phyloP scores from a whole-genome alignment of 1,284 basidiomycete species.

The Tremellales sp. region DNA sequence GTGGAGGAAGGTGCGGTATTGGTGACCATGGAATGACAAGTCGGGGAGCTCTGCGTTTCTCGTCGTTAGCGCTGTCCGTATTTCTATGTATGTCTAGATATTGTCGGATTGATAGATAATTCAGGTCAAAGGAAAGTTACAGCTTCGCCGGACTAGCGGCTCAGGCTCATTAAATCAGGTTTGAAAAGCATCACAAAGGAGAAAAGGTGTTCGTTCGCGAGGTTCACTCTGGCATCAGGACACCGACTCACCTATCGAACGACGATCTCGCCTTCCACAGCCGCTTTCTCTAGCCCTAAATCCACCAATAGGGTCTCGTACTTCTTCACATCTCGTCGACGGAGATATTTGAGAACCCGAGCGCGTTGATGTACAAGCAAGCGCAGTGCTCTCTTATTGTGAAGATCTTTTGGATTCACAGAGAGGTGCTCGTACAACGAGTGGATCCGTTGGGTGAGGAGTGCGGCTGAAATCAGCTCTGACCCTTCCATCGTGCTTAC shows the following conservation, averaged over 20 bases:
- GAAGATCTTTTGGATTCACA: slow-evolving; percentile 68
- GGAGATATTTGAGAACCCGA: slow-evolving; percentile 77
- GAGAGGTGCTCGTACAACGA: slow-evolving; percentile 72
- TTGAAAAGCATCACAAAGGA: slow-evolving; percentile 42
- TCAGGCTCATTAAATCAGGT: slow-evolving; percentile 52
- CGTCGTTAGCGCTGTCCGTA: no score
- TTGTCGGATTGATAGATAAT: neutral
- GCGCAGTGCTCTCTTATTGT: slow-evolving; percentile 69
- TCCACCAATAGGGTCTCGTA: slow-evolving; percentile 71
- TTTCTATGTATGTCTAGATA: neutral
- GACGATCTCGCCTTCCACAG: slow-evolving; percentile 84
- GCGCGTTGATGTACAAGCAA: slow-evolving; percentile 76
- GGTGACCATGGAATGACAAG: slow-evolving; percentile 53
- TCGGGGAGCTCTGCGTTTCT: neutral
- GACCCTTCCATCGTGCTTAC: slow-evolving; percentile 51
- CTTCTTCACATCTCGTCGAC: slow-evolving; percentile 60
- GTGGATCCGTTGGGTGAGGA: slow-evolving; percentile 81
- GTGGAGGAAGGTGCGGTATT: slow-evolving; percentile 79
- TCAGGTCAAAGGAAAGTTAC: slow-evolving; percentile 19
- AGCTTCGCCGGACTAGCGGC: slow-evolving; percentile 21
- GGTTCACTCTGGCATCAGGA: no score
- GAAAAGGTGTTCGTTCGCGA: no score
- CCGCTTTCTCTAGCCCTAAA: slow-evolving; percentile 70
- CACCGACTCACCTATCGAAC: slow-evolving; percentile 42
- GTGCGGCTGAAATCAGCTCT: slow-evolving; percentile 59